Evolutionary conservation across 805 yeast species (phyloP).

Genomic region (Millerozyma miso): DNA sequence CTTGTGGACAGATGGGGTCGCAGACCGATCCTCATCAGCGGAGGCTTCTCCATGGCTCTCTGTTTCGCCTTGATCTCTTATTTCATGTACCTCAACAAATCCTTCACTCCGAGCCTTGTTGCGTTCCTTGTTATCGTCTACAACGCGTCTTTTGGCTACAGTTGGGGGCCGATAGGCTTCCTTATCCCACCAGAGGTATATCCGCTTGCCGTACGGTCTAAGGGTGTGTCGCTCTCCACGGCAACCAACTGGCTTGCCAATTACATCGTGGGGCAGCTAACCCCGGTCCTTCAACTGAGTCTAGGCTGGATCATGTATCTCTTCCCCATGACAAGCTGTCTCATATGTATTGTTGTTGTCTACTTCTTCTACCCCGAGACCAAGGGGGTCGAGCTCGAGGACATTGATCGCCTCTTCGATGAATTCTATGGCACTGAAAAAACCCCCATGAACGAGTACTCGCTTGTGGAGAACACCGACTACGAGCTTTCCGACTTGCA

Average conservation of each 20-base stretch:
- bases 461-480: constrained; percentile 6
- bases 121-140: constrained; percentile 39
- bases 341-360: constrained; percentile 32
- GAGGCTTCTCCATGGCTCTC: constrained; percentile 36
- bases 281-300: constrained; percentile 37
- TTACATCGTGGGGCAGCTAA: constrained; percentile 42
- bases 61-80: constrained; percentile 32
- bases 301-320: constrained; percentile 41
- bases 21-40: constrained; percentile 39
- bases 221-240: constrained; percentile 42
- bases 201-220: constrained; percentile 39
- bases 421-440: constrained; percentile 22
- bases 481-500: constrained; percentile 13
- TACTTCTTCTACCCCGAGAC: constrained; percentile 39
- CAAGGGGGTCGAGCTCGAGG: constrained; percentile 41
- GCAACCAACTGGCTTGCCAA: constrained; percentile 45
- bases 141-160: constrained; percentile 41
- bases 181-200: constrained; percentile 42
- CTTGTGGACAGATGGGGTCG: constrained; percentile 44
- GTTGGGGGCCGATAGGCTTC: constrained; percentile 46
- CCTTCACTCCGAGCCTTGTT: constrained; percentile 34
- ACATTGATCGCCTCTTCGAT: constrained; percentile 35
- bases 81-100: constrained; percentile 27
- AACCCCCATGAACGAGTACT: constrained; percentile 14
- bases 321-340: constrained; percentile 37